Conservation (phyloP, 1,284 basidiomycete species). For the Puccinia hordei region DNA sequence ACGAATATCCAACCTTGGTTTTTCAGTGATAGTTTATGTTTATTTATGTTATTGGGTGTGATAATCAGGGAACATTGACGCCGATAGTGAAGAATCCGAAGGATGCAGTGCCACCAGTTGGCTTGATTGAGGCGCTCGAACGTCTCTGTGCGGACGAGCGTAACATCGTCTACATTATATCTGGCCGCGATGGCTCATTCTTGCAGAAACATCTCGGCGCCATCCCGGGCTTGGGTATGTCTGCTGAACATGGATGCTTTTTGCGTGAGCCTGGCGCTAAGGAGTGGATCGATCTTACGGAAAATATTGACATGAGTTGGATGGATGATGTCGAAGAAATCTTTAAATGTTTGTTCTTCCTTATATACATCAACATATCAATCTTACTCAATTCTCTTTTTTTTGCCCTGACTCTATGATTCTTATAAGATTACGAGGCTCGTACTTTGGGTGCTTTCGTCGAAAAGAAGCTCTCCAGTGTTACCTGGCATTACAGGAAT, state of each 20-base stretch:
- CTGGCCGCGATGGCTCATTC: constrained; percentile 91
- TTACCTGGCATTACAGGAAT: constrained; percentile 96
- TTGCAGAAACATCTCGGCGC: constrained; percentile 88
- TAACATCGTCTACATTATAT: constrained; percentile 96
- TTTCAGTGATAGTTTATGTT: no score
- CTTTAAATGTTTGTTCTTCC: constrained; percentile 76
- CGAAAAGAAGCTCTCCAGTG: constrained; percentile 92
- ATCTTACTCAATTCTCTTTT: no score
- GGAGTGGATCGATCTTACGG: constrained; percentile 85
- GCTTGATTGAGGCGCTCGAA: constrained; percentile 74
- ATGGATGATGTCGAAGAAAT: constrained; percentile 93
- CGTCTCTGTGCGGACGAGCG: constrained; percentile 74
- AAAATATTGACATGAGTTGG: constrained; percentile 93
- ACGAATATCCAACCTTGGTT: no score
- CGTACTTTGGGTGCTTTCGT: constrained; percentile 91
- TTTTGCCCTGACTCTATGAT: not conserved
- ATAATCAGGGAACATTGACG: constrained; percentile 79
- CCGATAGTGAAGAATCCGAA: constrained; percentile 94
- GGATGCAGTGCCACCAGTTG: constrained; percentile 77
- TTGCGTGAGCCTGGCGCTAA: constrained; percentile 68
- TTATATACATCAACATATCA: no score
- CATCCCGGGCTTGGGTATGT: constrained; percentile 79
- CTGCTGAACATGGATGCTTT: constrained; percentile 95
- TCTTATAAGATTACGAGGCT: constrained; percentile 56
- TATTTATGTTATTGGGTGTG: constrained; percentile 6